phyloP scores from a whole-genome alignment of 495 filamentous ascomycete genomes.

The Chaetomidium leptoderma region DNA sequence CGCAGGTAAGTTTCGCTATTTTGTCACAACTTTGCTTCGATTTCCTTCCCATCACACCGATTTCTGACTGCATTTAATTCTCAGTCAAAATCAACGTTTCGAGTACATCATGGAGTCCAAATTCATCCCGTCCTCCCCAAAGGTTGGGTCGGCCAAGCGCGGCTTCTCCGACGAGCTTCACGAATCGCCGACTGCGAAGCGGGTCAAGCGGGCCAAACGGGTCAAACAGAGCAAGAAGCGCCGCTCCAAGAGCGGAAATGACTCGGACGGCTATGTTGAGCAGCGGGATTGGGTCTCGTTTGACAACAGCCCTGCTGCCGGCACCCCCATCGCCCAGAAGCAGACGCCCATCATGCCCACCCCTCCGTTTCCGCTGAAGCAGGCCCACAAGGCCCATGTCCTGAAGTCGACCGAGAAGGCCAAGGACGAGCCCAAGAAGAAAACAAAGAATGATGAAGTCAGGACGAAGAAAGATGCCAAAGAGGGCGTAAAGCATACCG shows the following conservation, averaged over 20 bases:
- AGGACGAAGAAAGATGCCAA: background rate
- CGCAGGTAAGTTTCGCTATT: background rate
- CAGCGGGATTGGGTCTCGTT: background rate
- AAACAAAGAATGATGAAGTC: background rate
- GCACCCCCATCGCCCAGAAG: background rate
- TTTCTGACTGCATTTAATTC: background rate
- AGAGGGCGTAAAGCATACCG: background rate
- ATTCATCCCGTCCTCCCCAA: background rate
- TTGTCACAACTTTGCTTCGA: background rate
- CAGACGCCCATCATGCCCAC: background rate
- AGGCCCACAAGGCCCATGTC: too few species aligned
- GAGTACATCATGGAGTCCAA: conserved; percentile 5
- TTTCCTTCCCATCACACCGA: background rate
- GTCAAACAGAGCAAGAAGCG: background rate
- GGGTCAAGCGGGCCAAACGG: conserved; percentile 10
- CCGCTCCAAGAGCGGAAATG: background rate
- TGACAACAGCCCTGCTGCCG: background rate
- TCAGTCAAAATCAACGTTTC: background rate
- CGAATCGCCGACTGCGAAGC: conserved; percentile 14
- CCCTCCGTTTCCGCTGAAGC: background rate
- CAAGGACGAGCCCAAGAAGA: background rate
- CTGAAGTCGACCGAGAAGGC: background rate
- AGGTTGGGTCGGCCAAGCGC: conserved; percentile 4
- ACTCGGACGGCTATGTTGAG: background rate
- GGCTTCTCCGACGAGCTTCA: background rate